phyloP scores from a whole-genome alignment of 192 early-diverging fungal genomes.

The Gamsiella multidivaricata region DNA sequence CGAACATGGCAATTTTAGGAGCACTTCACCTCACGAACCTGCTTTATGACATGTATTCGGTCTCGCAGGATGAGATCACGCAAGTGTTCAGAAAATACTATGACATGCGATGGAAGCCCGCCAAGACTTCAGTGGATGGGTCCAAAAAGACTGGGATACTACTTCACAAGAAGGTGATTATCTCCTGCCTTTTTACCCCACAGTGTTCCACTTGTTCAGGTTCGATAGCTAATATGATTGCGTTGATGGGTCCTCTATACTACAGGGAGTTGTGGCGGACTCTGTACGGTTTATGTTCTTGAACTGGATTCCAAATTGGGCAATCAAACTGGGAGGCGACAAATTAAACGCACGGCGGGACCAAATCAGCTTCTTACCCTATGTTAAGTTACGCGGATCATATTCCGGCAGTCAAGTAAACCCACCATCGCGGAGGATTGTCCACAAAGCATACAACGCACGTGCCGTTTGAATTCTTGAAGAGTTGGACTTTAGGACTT shows the following conservation, averaged over 20 bases:
- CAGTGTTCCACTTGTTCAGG: neutral
- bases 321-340: neutral
- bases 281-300: neutral
- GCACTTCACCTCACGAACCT: conserved; percentile 26
- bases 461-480: no score
- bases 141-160: conserved; percentile 1
- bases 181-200: neutral
- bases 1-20: conserved; percentile 17
- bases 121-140: conserved; percentile 8
- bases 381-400: conserved; percentile 10
- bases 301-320: conserved; percentile 26
- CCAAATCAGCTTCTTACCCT: conserved; percentile 19
- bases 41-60: conserved; percentile 14
- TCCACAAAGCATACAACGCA: no score
- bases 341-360: conserved; percentile 10
- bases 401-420: conserved; percentile 7
- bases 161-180: conserved; percentile 1
- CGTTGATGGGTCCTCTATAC: neutral
- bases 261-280: neutral
- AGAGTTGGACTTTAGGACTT: no score
- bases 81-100: conserved; percentile 13
- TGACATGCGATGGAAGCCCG: neutral
- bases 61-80: conserved; percentile 18
- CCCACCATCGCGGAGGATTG: neutral
- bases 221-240: no score